A percentile compares a stretch with the other conserved stretches of the same genome.
Conservation (phyloP, 257 asterid species). For the Lithospermum erythrorhizon region DNA sequence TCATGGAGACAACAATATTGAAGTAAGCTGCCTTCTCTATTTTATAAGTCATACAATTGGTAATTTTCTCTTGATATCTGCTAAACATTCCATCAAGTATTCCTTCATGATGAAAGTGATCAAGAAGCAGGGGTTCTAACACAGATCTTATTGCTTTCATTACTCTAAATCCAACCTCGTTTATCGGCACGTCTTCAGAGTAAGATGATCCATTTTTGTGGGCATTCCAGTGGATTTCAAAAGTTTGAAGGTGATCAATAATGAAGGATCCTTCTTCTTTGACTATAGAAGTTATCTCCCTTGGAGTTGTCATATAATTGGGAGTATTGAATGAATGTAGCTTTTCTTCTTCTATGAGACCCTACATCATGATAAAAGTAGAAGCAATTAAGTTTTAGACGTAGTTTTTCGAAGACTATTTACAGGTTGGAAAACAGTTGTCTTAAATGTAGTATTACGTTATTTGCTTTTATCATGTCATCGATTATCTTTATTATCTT, state of each 20-base stretch:
- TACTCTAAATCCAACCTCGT: neutral
- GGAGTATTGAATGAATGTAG: constrained; percentile 11
- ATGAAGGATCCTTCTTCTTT: neutral
- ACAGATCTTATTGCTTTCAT: constrained; percentile 5
- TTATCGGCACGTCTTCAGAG: neutral
- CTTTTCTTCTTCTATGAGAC: constrained; percentile 9
- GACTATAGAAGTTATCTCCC: constrained; percentile 3
- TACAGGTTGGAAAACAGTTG: no score
- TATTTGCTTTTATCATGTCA: no score
- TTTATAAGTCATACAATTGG: constrained; percentile 15
- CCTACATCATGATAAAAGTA: constrained; percentile 1
- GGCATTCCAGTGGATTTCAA: constrained; percentile 7
- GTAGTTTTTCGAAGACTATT: no score
- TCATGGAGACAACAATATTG: constrained; percentile 33
- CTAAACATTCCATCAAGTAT: neutral
- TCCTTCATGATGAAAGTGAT: neutral
- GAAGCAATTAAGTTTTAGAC: no score
- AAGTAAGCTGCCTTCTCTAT: constrained; percentile 23
- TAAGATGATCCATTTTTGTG: no score
- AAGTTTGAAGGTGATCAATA: neutral
- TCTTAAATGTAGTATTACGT: no score
- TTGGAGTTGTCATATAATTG: constrained; percentile 9
- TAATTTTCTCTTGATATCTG: constrained; percentile 6
- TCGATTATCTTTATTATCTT: no score
- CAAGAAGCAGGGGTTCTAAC: neutral